phyloP scores from a whole-genome alignment of 768 basidiomycete genomes.

The Tricholoma hemisulphureum region DNA sequence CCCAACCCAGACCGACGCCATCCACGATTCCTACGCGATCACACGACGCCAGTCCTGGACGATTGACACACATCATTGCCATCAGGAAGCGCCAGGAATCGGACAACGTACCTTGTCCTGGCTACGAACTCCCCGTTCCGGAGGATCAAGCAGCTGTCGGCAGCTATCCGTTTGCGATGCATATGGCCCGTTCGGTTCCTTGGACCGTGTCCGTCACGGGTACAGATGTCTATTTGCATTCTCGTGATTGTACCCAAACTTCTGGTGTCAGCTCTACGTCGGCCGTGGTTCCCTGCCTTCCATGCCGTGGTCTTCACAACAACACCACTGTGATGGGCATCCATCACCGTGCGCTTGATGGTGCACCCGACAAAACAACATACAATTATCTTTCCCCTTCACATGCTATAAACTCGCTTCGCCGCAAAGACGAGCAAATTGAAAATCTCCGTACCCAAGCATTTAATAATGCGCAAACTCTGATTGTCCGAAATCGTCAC shows the following conservation, averaged over 20 bases:
- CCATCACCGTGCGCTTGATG: conserved; percentile 4
- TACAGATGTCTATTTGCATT: neutral
- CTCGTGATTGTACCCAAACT: neutral
- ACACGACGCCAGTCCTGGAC: neutral
- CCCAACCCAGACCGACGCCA: too few species aligned
- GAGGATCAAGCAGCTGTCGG: neutral
- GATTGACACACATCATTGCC: neutral
- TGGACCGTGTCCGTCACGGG: neutral
- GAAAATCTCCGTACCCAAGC: neutral
- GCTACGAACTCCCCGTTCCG: neutral
- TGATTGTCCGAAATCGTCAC: neutral
- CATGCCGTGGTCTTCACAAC: neutral
- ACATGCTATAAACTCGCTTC: conserved; percentile 5
- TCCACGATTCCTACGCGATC: too few species aligned
- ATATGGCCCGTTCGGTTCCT: neutral
- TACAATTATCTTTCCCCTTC: conserved; percentile 12
- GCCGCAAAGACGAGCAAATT: conserved; percentile 5
- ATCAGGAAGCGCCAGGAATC: neutral
- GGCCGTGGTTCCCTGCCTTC: neutral
- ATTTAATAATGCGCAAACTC: neutral
- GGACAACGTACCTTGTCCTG: neutral
- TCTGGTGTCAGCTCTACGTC: neutral
- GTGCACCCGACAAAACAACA: conserved; percentile 13
- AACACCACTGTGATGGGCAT: conserved; percentile 11
- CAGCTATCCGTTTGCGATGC: conserved; percentile 4